A percentile compares a stretch with the other conserved stretches of the same genome.
These are phyloP conservation scores for Colletotrichum musae DNA, from an alignment of 2,329 filamentous ascomycete genomes.

Conservation along the genomic window DNA sequence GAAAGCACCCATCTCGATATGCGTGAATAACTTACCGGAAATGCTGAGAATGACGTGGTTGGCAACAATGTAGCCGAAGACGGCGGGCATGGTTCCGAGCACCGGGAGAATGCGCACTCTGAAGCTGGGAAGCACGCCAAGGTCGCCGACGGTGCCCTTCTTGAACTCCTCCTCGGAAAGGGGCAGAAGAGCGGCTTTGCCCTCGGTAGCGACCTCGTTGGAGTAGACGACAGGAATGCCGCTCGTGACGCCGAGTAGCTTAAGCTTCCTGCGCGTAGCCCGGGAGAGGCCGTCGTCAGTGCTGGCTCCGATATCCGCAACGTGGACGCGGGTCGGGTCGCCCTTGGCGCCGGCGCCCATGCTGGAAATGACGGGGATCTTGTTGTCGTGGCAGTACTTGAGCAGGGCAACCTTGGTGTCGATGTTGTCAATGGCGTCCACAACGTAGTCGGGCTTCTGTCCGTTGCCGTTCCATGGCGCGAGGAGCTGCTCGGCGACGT, in stretches of 20 bases:
- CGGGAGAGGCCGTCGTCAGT: constrained; percentile 92
- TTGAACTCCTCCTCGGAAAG: constrained; percentile 89
- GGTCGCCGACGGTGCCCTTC: constrained; percentile 87
- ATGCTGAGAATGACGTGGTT: constrained; percentile 93
- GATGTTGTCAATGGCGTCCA: constrained; percentile 99
- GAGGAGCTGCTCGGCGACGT: constrained; percentile 77
- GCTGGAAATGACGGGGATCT: constrained; percentile 87
- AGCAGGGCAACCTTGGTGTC: constrained; percentile 94
- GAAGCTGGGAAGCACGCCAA: constrained; percentile 93
- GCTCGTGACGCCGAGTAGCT: constrained; percentile 81
- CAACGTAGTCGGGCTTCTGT: constrained; percentile 84
- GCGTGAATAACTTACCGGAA: constrained; percentile 53
- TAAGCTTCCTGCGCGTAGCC: constrained; percentile 84
- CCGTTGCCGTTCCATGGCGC: constrained; percentile 73
- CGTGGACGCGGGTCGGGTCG: constrained; percentile 83
- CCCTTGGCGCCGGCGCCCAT: constrained; percentile 99
- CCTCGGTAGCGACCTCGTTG: constrained; percentile 88
- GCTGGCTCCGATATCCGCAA: constrained; percentile 91
- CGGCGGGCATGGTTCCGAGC: constrained; percentile 95
- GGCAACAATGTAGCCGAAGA: constrained; percentile 92
- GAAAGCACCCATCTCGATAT: background rate
- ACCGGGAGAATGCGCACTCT: constrained; percentile 95
- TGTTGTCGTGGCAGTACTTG: constrained; percentile 85
- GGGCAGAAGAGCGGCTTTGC: constrained; percentile 91
- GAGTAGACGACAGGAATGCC: constrained; percentile 96